Evolutionary conservation across 805 yeast genomes (phyloP).

Genomic region (Candida ascalaphidarum): DNA sequence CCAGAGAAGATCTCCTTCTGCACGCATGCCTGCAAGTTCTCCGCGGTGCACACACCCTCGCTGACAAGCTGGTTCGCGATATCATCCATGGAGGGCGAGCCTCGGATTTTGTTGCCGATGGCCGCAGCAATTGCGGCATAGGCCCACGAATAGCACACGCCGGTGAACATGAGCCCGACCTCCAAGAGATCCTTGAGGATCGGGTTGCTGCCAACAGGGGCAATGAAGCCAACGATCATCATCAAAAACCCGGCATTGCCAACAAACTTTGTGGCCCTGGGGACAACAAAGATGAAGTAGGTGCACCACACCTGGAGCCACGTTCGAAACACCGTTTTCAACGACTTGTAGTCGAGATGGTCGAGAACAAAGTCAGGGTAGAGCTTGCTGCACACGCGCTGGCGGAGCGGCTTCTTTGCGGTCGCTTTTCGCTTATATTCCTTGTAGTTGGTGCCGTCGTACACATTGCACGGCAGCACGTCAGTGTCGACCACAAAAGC

Average conservation of each 20-base stretch:
- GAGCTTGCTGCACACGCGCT: no score
- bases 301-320: constrained; percentile 20
- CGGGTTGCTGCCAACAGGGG: constrained; percentile 18
- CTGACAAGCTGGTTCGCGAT: constrained; percentile 9
- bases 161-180: constrained; percentile 1
- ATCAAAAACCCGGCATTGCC: constrained; percentile 20
- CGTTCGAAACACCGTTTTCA: constrained; percentile 15
- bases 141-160: constrained; percentile 8
- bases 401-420: no score
- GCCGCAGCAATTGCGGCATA: constrained; percentile 13
- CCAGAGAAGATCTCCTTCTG: constrained; percentile 14
- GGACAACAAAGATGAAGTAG: constrained; percentile 15
- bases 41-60: constrained; percentile 18
- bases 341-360: constrained; percentile 16
- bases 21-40: constrained; percentile 11
- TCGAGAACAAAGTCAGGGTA: constrained; percentile 17
- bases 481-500: no score
- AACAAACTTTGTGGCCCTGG: constrained; percentile 16
- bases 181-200: constrained; percentile 9
- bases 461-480: no score
- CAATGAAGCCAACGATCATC: constrained; percentile 18
- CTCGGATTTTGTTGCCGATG: constrained; percentile 16
- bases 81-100: constrained; percentile 13
- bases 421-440: no score
- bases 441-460: no score